Conservation (phyloP, 1,284 basidiomycete genomes). For the Pyrrhoderma noxium region DNA sequence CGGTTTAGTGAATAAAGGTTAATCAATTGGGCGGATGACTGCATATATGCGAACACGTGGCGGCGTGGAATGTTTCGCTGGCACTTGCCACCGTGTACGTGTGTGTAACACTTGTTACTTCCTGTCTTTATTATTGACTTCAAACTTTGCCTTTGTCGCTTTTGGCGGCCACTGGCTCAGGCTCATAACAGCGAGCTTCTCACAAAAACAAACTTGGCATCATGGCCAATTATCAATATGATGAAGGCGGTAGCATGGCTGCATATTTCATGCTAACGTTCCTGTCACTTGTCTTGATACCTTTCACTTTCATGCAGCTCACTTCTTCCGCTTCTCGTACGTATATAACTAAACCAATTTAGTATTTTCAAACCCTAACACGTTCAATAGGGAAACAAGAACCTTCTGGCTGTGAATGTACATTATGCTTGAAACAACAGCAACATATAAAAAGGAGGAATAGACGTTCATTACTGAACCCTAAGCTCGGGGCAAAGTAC, state of each 20-base stretch:
- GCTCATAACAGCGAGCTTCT: constrained; percentile 9
- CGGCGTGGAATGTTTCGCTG: constrained; percentile 3
- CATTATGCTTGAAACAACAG: constrained; percentile 55
- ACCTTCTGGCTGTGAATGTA: constrained; percentile 55
- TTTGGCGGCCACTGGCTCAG: constrained; percentile 4
- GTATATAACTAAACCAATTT: too few relatives aligned
- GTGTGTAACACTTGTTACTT: too few relatives aligned
- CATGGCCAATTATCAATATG: constrained; percentile 81
- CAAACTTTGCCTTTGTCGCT: background rate
- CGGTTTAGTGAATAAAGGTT: background rate
- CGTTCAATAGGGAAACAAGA: constrained; percentile 25
- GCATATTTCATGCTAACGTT: constrained; percentile 85
- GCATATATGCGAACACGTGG: constrained; percentile 3
- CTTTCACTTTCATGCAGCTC: constrained; percentile 53
- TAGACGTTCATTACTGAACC: constrained; percentile 37
- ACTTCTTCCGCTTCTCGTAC: constrained; percentile 19
- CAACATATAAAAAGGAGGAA: constrained; percentile 38
- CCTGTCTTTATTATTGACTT: background rate
- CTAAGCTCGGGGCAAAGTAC: constrained; percentile 40
- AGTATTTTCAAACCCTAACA: too few relatives aligned
- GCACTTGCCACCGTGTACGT: constrained; percentile 4
- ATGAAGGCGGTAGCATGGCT: constrained; percentile 85
- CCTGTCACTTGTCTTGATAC: constrained; percentile 73
- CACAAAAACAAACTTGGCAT: background rate
- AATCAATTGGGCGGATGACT: too few relatives aligned